Conservation (phyloP, 345 rosid species). For the Sisymbrium altissimum region DNA sequence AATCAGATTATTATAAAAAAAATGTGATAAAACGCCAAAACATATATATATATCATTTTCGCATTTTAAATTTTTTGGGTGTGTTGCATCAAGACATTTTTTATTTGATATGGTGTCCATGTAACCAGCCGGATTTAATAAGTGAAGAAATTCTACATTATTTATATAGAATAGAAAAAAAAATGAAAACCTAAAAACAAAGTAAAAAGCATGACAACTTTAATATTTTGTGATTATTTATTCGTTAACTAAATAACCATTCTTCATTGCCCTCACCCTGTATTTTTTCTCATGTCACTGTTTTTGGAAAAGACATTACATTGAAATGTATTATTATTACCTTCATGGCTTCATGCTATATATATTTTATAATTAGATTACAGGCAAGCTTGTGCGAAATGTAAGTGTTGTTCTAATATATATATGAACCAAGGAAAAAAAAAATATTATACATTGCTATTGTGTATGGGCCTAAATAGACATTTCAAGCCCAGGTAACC, state of each 20-base stretch:
- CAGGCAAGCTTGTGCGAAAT: not conserved
- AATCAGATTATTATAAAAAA: not conserved
- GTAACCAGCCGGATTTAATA: not conserved
- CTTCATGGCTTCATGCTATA: not conserved
- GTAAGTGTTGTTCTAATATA: not conserved
- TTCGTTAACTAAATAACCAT: not conserved
- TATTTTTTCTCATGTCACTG: slow-evolving; percentile 2
- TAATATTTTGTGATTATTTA: not conserved
- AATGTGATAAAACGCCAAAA: slow-evolving; percentile 5
- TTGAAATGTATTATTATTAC: not conserved
- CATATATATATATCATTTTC: not conserved
- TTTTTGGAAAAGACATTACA: not conserved
- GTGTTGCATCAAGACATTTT: not conserved
- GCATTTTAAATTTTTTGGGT: not conserved
- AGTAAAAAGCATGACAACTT: not conserved
- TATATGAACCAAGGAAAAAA: not conserved
- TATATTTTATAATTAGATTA: not conserved
- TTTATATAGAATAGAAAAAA: not conserved
- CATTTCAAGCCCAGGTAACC: not conserved
- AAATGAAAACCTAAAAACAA: not conserved
- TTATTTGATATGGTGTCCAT: not conserved
- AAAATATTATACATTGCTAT: not conserved
- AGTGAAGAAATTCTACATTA: not conserved
- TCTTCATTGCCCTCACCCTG: not conserved
- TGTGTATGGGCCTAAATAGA: not conserved